Evolutionary conservation across 306 rosid species (phyloP), one percentile per base, ranked within the genome.

Genomic region (Trifolium fragiferum): DNA sequence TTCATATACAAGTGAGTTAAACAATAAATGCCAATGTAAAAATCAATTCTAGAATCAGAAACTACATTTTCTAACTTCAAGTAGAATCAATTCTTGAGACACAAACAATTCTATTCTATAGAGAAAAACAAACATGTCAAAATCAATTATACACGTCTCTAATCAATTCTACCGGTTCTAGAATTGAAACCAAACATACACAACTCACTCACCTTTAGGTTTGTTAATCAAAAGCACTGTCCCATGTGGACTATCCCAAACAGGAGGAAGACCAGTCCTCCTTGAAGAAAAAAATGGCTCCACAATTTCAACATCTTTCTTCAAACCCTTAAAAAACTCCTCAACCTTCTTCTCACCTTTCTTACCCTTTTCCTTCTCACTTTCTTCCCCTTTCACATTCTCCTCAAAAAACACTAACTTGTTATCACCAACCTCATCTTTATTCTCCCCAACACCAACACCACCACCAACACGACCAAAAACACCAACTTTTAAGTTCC

Each of bases 201-300:
- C 33, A 2, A 38, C 18, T 66, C 19, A 41, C 71, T 41, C 20
- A 90, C 98, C 98, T 89, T 91, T 93, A 44, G 98, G 98, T 75
- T 93, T 93, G 88, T 93, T 91, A 77, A 93, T 77, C 84, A 93
- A 86, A 37, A 91, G 81, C 73, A 91, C 96, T 1, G 97, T 90
- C 72, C 98, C 98, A 75, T 53, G 73, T 0, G 90, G 92, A 82
- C 82, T 38, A 73, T 93, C 98, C 97, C 97, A 94, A 37, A 74
- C 66, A 2, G 93, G 86, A 27, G 97, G 97, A 41, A 91, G 96
- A 27, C 86, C 93, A 3, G 83, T 66, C 86, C 84, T 90, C 87
- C 97, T 85, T 20, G 91, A 86, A 47, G 85, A 77, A 47, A 94
- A 81, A 78, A 78, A 94, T 12, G 97, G 97, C 58, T 86, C 91